Percentiles rank a stretch among this genome's conserved stretches.
These are phyloP conservation scores for Chlorencoelia australis DNA, from an alignment of 2,329 filamentous ascomycete genomes.

Conservation along the genomic window DNA sequence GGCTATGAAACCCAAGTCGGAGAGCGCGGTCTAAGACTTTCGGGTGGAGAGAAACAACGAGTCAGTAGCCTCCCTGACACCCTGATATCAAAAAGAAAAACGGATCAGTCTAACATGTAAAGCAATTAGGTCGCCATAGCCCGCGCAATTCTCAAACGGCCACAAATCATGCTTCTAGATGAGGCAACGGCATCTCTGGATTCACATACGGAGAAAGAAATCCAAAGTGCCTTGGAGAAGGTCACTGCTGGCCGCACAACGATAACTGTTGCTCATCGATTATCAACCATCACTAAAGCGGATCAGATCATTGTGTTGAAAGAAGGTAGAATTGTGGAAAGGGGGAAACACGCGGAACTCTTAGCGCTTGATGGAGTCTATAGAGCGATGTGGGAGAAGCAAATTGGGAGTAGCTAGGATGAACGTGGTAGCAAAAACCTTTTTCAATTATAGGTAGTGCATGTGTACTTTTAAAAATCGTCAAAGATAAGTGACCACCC, in stretches of 20 bases:
- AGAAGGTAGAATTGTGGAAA: conserved; percentile 64
- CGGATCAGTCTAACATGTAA: neutral
- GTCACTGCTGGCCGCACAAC: conserved; percentile 77
- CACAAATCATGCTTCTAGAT: conserved; percentile 47
- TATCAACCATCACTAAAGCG: conserved; percentile 84
- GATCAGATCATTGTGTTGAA: conserved; percentile 76
- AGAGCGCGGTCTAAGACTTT: neutral
- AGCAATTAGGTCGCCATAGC: conserved; percentile 57
- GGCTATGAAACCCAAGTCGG: neutral
- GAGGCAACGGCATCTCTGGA: conserved; percentile 60
- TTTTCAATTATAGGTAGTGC: too few species aligned
- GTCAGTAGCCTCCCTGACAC: neutral
- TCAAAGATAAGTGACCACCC: too few species aligned
- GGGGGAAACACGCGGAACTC: conserved; percentile 63
- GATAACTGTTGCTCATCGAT: conserved; percentile 82
- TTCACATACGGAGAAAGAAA: conserved; percentile 81
- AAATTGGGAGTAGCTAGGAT: too few species aligned
- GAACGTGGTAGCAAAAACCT: too few species aligned
- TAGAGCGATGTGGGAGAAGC: conserved; percentile 6
- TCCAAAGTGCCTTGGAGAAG: conserved; percentile 74
- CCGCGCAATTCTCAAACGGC: conserved; percentile 41
- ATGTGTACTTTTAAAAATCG: too few species aligned
- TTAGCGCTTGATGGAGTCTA: conserved; percentile 57
- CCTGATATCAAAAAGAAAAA: neutral
- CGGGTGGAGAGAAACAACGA: neutral